Evolutionary conservation across 2,329 filamentous ascomycete genomes (phyloP), one percentile per base, ranked within the genome.

Genomic region (Tolypocladium pustulatum): DNA sequence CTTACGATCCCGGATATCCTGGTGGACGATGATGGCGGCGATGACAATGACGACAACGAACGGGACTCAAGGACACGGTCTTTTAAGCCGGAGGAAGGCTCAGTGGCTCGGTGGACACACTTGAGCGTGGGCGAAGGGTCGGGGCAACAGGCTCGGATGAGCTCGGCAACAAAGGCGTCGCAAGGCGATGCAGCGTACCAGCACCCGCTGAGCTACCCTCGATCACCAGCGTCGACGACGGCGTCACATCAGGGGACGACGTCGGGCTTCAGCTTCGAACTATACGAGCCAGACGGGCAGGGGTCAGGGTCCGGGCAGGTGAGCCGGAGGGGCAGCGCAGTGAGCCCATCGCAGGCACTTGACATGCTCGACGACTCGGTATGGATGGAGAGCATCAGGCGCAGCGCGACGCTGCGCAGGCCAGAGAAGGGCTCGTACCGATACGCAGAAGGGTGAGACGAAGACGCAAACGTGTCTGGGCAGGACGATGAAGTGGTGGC

Each of bases 321-420:
- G 68, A 83, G 83, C 65, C 76, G 87, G 51, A 82, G 85, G 30
- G 84, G 82, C 58, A 91, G 88, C 71, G 79, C 81, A 6, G 86
- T 92, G 59, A 90, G 85, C 67, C 86, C 87, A 55, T 83, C 86
- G 54, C 88, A 91, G 66, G 89, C 95, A 64, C 84, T 92, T 71
- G 86, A 91, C 64, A 89, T 94, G 69, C 81, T 97, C 58, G 90
- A 94, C 67, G 89, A 93, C 67, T 94, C 90, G 22, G 87, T 89
- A 20, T 97, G 93, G 93, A 90, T 93, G 56, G 90, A 96, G 74
- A 96, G 90, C 77, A 91, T 97, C 63, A 81, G 91, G 63, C 82
- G 91, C 62, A 96, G 91, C 75, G 91, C 94, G 65, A 96, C 91
- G 57, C 81, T 81, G 57, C 75, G 76, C 56, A 76, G 74, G 63